Evolutionary conservation across 352 stramenopile species (phyloP), one percentile per base, ranked within the genome.

Genomic region (Aphanomyces astaci): DNA sequence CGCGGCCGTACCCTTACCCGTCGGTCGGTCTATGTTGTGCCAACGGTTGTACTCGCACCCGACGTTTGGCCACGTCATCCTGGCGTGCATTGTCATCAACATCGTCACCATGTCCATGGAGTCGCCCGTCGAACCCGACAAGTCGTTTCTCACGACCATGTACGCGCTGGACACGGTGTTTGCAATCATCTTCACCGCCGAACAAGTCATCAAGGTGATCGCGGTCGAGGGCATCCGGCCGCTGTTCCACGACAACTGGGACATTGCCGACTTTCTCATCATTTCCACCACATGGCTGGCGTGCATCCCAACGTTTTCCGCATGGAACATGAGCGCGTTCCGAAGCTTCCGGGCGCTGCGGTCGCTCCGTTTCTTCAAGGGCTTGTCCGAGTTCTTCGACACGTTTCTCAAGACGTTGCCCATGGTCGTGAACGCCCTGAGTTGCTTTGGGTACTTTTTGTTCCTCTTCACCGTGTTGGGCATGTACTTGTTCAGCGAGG

Each of bases 401-500:
- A 92, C 84, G 17, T 91, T 92, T 48, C 30, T 92, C 31, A 66
- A 76, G 1, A 75, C 86, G 30, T 66, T 94, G 25, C 86, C 84
- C 0, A 90, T 92, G 82, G 84, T 82, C 2, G 73, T 57, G 0
- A 90, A 90, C 43, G 82, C 86, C 7, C 70, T 91, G 24, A 73
- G 91, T 0, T 92, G 84, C 65, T 94, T 92, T 64, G 83, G 77
- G 57, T 94, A 94, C 73, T 94, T 92, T 57, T 75, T 94, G 7
- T 89, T 92, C 63, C 70, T 94, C 27, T 94, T 94, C 56, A 84
- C 84, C 9, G 90, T 92, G 36, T 73, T 94, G 17, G 84, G 84
- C 2, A 91, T 94, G 84, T 94, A 94, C 69, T 71, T 94, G 1
- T 94, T 94, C 74, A 87, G 88, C 59, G 83, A 92, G 57, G 88